phyloP scores from a whole-genome alignment of 257 asterid species.

The Eustoma russellianum region DNA sequence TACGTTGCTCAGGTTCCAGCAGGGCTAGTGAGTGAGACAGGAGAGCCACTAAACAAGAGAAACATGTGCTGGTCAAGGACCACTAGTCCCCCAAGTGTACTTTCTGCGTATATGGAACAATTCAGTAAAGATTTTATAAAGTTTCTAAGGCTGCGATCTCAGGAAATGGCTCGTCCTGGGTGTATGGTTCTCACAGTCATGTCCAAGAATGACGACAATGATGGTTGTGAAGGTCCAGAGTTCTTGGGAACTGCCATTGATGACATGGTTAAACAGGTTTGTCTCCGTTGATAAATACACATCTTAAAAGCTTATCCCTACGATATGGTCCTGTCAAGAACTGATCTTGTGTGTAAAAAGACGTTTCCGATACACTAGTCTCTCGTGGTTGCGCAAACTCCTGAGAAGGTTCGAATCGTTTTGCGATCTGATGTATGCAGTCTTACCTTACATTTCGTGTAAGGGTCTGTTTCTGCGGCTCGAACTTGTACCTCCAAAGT shows the following conservation, averaged over 20 bases:
- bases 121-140: slow-evolving; percentile 6
- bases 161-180: slow-evolving; percentile 4
- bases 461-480: too few species aligned
- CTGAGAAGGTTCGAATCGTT: too few species aligned
- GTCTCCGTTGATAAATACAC: neutral
- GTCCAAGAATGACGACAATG: slow-evolving; percentile 3
- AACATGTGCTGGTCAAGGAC: slow-evolving; percentile 5
- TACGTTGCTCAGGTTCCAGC: neutral
- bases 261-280: slow-evolving; percentile 8
- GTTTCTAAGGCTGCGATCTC: slow-evolving; percentile 8
- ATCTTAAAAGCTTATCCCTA: too few species aligned
- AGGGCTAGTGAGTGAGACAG: slow-evolving; percentile 1
- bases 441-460: too few species aligned
- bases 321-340: too few species aligned
- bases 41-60: slow-evolving; percentile 5
- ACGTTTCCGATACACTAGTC: too few species aligned
- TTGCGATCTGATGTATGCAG: too few species aligned
- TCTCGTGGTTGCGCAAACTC: too few species aligned
- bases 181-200: slow-evolving; percentile 4
- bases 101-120: slow-evolving; percentile 7
- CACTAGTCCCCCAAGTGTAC: slow-evolving; percentile 6
- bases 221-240: slow-evolving; percentile 1
- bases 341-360: too few species aligned
- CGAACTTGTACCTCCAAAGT: too few species aligned
- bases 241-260: neutral